A percentile compares a stretch with the other conserved stretches of the same genome.
Conservation (phyloP, 805 yeast species). For the Candida verbasci region DNA sequence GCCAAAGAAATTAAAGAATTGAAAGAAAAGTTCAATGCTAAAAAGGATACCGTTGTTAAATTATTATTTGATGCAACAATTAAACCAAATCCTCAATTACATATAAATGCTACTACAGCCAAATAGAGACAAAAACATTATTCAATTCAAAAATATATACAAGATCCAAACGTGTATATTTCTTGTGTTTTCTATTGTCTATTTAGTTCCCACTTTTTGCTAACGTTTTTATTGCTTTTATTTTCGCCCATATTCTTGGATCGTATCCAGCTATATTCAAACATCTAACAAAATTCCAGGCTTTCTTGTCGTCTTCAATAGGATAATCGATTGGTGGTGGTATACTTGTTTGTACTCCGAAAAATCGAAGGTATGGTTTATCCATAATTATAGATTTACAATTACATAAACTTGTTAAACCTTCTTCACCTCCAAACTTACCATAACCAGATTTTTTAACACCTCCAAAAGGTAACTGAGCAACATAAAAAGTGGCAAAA, state of each 20-base stretch:
- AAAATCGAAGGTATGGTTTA: slow-evolving; percentile 54
- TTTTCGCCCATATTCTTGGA: slow-evolving; percentile 61
- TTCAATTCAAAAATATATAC: neutral
- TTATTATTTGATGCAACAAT: slow-evolving; percentile 76
- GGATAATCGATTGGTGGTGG: slow-evolving; percentile 94
- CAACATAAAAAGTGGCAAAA: slow-evolving; percentile 93
- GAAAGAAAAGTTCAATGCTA: slow-evolving; percentile 55
- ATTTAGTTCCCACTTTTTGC: slow-evolving; percentile 19
- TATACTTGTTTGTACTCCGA: slow-evolving; percentile 67
- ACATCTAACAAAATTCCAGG: slow-evolving; percentile 84
- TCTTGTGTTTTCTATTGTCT: neutral
- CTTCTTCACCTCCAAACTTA: slow-evolving; percentile 97
- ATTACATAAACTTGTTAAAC: slow-evolving; percentile 81
- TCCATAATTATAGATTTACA: slow-evolving; percentile 88
- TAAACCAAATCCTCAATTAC: slow-evolving; percentile 77
- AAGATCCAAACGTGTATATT: too few species aligned
- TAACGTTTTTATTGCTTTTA: slow-evolving; percentile 34
- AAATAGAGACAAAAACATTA: neutral
- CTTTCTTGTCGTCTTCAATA: slow-evolving; percentile 68
- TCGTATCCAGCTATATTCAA: slow-evolving; percentile 85
- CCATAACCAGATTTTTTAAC: slow-evolving; percentile 92
- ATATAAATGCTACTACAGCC: slow-evolving; percentile 63
- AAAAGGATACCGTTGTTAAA: slow-evolving; percentile 65
- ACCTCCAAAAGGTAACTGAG: slow-evolving; percentile 98
- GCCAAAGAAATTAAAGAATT: slow-evolving; percentile 67